A percentile compares a stretch with the other conserved stretches of the same genome.
These are phyloP conservation scores for Bassia scoparia DNA, from an alignment of 148 eudicot genomes.

Conservation along the genomic window DNA sequence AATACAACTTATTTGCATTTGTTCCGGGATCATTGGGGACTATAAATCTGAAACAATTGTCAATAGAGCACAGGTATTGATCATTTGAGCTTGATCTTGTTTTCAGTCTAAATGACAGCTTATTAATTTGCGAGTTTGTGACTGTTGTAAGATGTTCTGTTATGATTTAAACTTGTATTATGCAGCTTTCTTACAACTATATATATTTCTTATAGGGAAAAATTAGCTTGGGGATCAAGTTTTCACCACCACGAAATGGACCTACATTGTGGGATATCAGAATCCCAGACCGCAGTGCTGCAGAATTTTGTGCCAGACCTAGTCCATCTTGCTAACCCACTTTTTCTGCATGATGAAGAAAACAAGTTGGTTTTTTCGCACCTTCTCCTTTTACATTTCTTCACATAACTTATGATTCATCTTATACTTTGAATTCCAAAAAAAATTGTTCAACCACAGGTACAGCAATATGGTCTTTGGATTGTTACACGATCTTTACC, in stretches of 20 bases:
- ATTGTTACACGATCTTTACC: no score
- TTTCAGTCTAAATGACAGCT: no score
- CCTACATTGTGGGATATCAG: conserved; percentile 89
- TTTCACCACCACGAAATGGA: conserved; percentile 64
- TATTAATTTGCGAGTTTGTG: no score
- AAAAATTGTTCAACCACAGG: no score
- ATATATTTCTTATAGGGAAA: conserved; percentile 26
- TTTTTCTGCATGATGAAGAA: conserved; percentile 28
- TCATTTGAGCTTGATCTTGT: background rate
- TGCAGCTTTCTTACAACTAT: background rate
- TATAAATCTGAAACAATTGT: conserved; percentile 33
- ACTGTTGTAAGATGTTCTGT: no score
- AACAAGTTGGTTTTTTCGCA: conserved; percentile 36
- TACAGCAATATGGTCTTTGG: no score
- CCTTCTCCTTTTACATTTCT: background rate
- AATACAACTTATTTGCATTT: conserved; percentile 45
- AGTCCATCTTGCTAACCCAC: conserved; percentile 43
- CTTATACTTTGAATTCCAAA: no score
- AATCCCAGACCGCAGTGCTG: conserved; percentile 64
- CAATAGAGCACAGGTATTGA: conserved; percentile 37
- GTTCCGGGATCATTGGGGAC: conserved; percentile 60
- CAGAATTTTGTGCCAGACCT: conserved; percentile 74
- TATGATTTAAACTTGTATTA: background rate
- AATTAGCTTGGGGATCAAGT: conserved; percentile 36
- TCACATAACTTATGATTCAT: background rate